These are phyloP conservation scores for Setaria viridis DNA, from an alignment of 202 grass and related monocot species.

Conservation along the genomic window DNA sequence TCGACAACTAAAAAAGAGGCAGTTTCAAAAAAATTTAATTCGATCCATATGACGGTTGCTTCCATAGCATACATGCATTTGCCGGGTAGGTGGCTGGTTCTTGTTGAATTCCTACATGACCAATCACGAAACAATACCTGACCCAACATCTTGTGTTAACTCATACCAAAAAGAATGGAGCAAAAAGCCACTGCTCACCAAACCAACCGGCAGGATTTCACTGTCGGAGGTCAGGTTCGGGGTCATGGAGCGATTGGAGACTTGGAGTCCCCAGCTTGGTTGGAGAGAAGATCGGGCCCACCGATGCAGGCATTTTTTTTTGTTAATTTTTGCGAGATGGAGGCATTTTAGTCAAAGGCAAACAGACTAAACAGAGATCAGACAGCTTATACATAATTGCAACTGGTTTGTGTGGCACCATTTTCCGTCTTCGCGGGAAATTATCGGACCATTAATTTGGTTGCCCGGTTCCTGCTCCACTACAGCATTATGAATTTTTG, in stretches of 20 bases:
- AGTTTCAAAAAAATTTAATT: neutral
- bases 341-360: neutral
- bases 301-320: neutral
- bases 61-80: neutral
- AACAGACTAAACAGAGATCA: neutral
- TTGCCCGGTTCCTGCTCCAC: neutral
- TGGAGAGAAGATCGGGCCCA: neutral
- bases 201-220: slow-evolving; percentile 23
- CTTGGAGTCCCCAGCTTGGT: neutral
- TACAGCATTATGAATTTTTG: neutral
- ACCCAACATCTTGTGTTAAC: neutral
- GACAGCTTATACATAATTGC: neutral
- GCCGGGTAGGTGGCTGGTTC: slow-evolving; percentile 6
- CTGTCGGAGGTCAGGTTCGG: neutral
- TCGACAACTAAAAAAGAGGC: slow-evolving; percentile 23
- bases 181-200: slow-evolving; percentile 42
- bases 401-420: neutral
- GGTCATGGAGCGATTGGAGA: neutral
- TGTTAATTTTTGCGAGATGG: neutral
- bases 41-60: neutral
- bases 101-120: slow-evolving; percentile 18
- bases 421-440: neutral
- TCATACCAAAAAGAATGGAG: slow-evolving; percentile 10
- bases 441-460: neutral
- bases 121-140: neutral